phyloP scores from a whole-genome alignment of 352 stramenopile genomes.

The Globisporangium ultimum region DNA sequence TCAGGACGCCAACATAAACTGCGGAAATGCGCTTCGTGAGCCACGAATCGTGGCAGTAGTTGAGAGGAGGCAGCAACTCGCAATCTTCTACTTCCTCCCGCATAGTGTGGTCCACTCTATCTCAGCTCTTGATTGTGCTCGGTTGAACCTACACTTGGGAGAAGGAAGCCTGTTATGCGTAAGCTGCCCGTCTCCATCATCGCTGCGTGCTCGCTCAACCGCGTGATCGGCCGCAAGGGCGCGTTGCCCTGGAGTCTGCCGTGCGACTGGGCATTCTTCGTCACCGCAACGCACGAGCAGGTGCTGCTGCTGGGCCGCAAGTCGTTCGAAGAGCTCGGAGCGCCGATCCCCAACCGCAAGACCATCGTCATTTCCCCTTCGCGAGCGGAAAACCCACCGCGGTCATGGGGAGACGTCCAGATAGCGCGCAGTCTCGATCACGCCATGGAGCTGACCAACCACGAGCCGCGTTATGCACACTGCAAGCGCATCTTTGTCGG shows the following conservation, averaged over 20 bases:
- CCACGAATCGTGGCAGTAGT: no score
- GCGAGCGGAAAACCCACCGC: slow-evolving; percentile 2
- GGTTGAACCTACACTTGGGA: no score
- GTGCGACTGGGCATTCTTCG: slow-evolving; percentile 73
- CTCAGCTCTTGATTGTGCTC: no score
- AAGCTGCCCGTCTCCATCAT: slow-evolving; percentile 56
- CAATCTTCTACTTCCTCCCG: no score
- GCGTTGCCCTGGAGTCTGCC: slow-evolving; percentile 59
- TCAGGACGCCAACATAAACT: no score
- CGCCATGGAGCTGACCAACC: slow-evolving; percentile 33
- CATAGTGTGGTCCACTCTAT: no score
- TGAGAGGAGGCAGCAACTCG: no score
- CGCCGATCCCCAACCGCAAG: slow-evolving; percentile 41
- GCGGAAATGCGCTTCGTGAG: no score
- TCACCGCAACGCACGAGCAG: slow-evolving; percentile 39
- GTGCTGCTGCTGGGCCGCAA: slow-evolving; percentile 61
- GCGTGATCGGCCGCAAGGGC: slow-evolving; percentile 53
- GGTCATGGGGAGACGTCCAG: slow-evolving; percentile 19
- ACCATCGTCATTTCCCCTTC: slow-evolving; percentile 57
- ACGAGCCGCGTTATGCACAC: slow-evolving; percentile 27
- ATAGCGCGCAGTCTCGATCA: slow-evolving; percentile 39
- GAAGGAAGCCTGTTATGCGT: not conserved
- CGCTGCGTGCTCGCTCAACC: slow-evolving; percentile 64
- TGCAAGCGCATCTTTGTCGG: slow-evolving; percentile 56
- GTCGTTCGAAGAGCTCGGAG: slow-evolving; percentile 54